Conservation (phyloP, 106 monocot species). For the Apostasia shenzhenica region DNA sequence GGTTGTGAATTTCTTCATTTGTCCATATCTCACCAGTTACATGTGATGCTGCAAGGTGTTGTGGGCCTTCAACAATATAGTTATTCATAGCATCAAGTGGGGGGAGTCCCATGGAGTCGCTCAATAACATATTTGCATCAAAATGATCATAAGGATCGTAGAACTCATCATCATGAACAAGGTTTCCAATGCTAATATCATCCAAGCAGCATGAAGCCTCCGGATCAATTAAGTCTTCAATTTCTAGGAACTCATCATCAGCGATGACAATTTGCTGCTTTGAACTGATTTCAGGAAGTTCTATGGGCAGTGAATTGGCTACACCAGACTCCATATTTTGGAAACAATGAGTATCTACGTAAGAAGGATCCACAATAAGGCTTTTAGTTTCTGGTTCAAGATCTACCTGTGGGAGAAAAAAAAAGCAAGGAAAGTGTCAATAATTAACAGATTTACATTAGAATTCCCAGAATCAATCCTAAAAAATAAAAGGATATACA, state of each 20-base stretch:
- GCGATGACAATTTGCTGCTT: slow-evolving; percentile 9
- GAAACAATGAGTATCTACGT: slow-evolving; percentile 4
- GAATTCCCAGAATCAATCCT: too few relatives aligned
- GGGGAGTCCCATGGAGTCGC: slow-evolving; percentile 17
- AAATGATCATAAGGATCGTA: slow-evolving; percentile 41
- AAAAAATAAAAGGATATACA: too few relatives aligned
- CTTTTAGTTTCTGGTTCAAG: slow-evolving; percentile 8
- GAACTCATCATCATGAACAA: slow-evolving; percentile 12
- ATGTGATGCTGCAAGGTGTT: slow-evolving; percentile 15
- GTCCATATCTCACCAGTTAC: slow-evolving; percentile 33
- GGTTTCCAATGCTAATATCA: slow-evolving; percentile 9
- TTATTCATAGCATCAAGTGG: slow-evolving; percentile 14
- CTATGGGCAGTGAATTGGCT: slow-evolving; percentile 10
- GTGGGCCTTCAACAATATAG: slow-evolving; percentile 16
- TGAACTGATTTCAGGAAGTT: slow-evolving; percentile 13
- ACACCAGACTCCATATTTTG: not conserved
- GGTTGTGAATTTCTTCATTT: slow-evolving; percentile 18
- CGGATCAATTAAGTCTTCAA: slow-evolving; percentile 48
- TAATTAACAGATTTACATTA: too few relatives aligned
- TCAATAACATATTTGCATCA: slow-evolving; percentile 31
- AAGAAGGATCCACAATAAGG: slow-evolving; percentile 1
- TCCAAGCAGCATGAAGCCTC: slow-evolving; percentile 8
- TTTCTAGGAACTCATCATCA: slow-evolving; percentile 64
- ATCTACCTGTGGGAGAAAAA: slow-evolving; percentile 20
- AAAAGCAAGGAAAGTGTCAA: too few relatives aligned